A percentile compares a stretch with the other conserved stretches of the same genome.
These are phyloP conservation scores for Stentor roeselii DNA, from an alignment of 73 alveolate species.

Conservation along the genomic window DNA sequence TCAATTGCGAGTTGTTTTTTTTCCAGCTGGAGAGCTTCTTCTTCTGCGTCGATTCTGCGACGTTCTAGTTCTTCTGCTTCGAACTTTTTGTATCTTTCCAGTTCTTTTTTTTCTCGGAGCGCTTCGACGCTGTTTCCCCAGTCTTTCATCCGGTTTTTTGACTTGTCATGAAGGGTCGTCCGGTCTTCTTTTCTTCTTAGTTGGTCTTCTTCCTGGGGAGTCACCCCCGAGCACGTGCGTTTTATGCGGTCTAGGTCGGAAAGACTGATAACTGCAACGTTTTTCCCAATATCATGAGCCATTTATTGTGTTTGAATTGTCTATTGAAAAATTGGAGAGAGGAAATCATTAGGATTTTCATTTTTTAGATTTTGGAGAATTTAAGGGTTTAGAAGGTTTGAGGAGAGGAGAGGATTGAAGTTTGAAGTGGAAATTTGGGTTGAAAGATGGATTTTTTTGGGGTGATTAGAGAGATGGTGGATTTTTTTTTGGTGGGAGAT, in stretches of 20 bases:
- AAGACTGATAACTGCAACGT: slow-evolving; percentile 25
- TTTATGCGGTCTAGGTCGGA: slow-evolving; percentile 15
- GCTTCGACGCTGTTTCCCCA: slow-evolving; percentile 74
- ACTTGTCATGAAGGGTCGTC: slow-evolving; percentile 50
- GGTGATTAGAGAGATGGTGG: too few relatives aligned
- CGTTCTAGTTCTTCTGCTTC: slow-evolving; percentile 73
- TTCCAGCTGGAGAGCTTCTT: slow-evolving; percentile 65
- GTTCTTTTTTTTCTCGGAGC: slow-evolving; percentile 63
- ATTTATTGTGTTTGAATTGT: background rate
- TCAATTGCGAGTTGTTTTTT: slow-evolving; percentile 63
- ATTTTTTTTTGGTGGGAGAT: too few relatives aligned
- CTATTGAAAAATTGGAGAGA: background rate
- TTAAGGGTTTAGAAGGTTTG: too few relatives aligned
- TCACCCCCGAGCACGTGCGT: slow-evolving; percentile 11
- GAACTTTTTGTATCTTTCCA: slow-evolving; percentile 60
- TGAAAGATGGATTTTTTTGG: too few relatives aligned
- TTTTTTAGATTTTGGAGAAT: too few relatives aligned
- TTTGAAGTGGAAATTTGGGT: too few relatives aligned
- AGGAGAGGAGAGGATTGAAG: too few relatives aligned
- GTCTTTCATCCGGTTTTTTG: slow-evolving; percentile 51
- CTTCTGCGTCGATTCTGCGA: slow-evolving; percentile 73
- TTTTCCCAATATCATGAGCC: slow-evolving; percentile 19
- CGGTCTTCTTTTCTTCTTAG: slow-evolving; percentile 28
- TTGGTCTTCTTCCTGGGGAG: slow-evolving; percentile 14
- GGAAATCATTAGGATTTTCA: too few relatives aligned